Base-by-base conservation (phyloP, 139 green algal species). In the Picochlorum sp. region DNA sequence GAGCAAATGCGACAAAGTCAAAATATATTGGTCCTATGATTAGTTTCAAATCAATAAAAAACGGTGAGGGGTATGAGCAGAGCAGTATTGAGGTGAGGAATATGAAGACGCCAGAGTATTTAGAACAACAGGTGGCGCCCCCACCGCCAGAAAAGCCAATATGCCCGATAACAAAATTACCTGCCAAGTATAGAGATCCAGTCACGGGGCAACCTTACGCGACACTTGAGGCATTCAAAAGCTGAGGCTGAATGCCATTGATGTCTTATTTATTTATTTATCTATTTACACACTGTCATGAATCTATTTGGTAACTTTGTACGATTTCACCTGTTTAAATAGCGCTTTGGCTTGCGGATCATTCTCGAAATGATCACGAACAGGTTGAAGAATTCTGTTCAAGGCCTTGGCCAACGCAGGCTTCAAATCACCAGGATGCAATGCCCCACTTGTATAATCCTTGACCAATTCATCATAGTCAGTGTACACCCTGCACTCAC, bases 281-380 rank as follows among this genome's bases (percentile, higher is more conserved):
- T n/a, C 13, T 59, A 59, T 30, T 52, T 26, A 57, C 13, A 55
- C 13, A 24, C 18, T 0, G 47, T 13, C 8, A 13, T 55, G 18
- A 16, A 37, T 45, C 26, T 32, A 72, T 41, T 60, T 72, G 34
- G 70, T 77, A 18, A 64, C 45, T 51, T 77, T 77, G 64, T 68
- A 77, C 10, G 24, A 30, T 62, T 86, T 86, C 45, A 98, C 87
- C 58, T 92, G 85, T 60, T 92, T 90, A 2, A 99, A 79, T 51
- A 99, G 79, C 56, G 87, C 84, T 74, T 91, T 92, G n/a, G 94
- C 94, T 34, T 95, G 72, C 1, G 71, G 47, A 81, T 97, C 76
- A 54, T 83, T 90, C 57, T 89, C 80, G 78, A 99, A 99, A 81
- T 99, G 94, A 58, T 97, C 82, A 18, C 92, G 72, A 55, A 98